Evolutionary conservation across 129 eudicot genomes (phyloP).

Genomic region (Helichrysum umbraculigerum): DNA sequence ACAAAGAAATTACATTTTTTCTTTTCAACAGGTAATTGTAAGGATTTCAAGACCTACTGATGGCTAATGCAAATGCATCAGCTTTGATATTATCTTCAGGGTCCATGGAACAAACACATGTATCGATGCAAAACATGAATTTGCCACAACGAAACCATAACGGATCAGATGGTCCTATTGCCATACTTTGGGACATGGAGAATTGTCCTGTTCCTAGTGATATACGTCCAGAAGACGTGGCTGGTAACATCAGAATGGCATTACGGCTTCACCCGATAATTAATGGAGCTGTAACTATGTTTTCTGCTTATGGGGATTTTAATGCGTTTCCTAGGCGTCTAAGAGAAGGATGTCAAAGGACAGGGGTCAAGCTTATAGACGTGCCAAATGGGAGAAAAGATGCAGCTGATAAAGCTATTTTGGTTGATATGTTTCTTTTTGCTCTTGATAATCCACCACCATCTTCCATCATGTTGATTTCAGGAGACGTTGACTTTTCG

Average conservation of each 20-base stretch:
- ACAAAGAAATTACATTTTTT: not conserved
- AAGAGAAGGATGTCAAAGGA: conserved; percentile 97
- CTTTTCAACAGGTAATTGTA: conserved; percentile 24
- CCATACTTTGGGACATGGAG: conserved; percentile 97
- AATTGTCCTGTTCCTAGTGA: conserved; percentile 94
- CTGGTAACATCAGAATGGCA: conserved; percentile 92
- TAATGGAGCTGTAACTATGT: conserved; percentile 74
- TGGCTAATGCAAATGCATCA: conserved; percentile 54
- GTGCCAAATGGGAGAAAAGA: conserved; percentile 97
- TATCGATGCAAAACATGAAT: conserved; percentile 40
- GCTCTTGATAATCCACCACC: conserved; percentile 96
- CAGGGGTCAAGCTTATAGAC: conserved; percentile 88
- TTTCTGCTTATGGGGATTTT: conserved; percentile 95
- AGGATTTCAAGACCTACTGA: conserved; percentile 26
- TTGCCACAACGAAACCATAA: conserved; percentile 40
- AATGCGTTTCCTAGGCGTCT: conserved; percentile 82
- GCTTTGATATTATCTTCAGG: conserved; percentile 48
- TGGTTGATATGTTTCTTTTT: conserved; percentile 96
- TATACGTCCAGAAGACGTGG: conserved; percentile 85
- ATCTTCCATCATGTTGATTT: conserved; percentile 83
- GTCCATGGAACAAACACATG: conserved; percentile 37
- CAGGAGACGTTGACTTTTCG: conserved; percentile 95
- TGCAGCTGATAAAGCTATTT: conserved; percentile 97
- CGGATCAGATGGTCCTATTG: conserved; percentile 63
- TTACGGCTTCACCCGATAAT: conserved; percentile 80